Evolutionary conservation across 2,329 filamentous ascomycete species (phyloP).

Genomic region (Colletotrichum sp.): DNA sequence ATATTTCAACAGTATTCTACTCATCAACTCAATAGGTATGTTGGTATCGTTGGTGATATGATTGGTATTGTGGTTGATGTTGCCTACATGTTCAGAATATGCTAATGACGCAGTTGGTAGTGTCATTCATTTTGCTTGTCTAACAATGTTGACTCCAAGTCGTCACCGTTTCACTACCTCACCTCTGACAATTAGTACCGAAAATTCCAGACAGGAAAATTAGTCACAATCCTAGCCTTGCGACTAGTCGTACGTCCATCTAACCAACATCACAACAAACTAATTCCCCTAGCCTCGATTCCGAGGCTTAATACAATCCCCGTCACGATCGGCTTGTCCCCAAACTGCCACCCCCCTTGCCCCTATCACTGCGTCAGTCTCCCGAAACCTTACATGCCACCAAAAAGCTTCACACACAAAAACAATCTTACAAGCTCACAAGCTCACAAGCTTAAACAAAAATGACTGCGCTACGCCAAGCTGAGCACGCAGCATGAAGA

Average conservation of each 20-base stretch:
- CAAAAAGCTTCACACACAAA: neutral
- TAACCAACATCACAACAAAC: neutral
- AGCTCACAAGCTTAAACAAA: neutral
- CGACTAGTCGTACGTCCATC: neutral
- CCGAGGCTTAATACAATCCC: neutral
- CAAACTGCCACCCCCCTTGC: no score
- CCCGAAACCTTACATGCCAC: neutral
- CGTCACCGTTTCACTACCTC: neutral
- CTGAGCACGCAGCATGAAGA: neutral
- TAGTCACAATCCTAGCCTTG: neutral
- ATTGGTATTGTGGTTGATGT: no score
- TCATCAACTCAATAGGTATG: no score
- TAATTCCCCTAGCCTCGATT: neutral
- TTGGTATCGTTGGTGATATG: no score
- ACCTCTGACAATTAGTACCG: neutral
- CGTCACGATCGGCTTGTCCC: neutral
- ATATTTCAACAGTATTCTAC: no score
- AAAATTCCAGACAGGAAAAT: neutral
- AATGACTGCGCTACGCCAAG: neutral
- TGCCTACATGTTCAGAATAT: no score
- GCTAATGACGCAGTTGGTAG: no score
- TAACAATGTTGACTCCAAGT: neutral
- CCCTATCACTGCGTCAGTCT: neutral
- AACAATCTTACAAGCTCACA: neutral
- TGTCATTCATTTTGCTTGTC: no score